These are phyloP conservation scores for Monilinia fructigena DNA, from an alignment of 2,329 filamentous ascomycete genomes.

Conservation along the genomic window DNA sequence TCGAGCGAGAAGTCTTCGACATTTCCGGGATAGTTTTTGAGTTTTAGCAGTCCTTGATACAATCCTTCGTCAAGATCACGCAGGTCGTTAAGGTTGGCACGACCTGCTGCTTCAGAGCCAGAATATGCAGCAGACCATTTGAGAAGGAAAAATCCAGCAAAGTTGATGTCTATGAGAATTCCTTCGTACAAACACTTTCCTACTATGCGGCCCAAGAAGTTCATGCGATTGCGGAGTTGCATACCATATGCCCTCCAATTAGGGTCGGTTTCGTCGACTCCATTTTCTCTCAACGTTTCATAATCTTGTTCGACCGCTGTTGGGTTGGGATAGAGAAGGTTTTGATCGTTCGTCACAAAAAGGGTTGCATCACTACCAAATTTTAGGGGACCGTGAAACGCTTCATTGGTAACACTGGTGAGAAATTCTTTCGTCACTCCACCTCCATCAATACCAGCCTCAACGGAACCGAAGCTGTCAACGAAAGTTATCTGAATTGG, in stretches of 20 bases:
- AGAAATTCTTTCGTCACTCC: constrained; percentile 98
- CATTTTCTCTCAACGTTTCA: constrained; percentile 53
- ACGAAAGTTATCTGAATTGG: constrained; percentile 96
- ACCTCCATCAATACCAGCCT: constrained; percentile 94
- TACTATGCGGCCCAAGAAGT: constrained; percentile 88
- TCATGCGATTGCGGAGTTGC: constrained; percentile 70
- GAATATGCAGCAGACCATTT: constrained; percentile 83
- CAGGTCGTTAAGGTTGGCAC: constrained; percentile 91
- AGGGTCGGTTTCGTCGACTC: constrained; percentile 52
- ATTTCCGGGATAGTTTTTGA: constrained; percentile 84
- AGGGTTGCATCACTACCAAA: constrained; percentile 54
- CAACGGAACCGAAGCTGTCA: constrained; percentile 79
- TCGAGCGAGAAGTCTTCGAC: constrained; percentile 79
- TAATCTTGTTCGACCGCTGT: constrained; percentile 68
- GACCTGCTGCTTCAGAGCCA: constrained; percentile 69
- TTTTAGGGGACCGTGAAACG: constrained; percentile 54
- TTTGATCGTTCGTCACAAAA: constrained; percentile 82
- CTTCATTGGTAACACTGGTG: constrained; percentile 81
- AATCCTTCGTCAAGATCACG: constrained; percentile 87
- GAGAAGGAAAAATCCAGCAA: constrained; percentile 92
- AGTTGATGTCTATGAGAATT: constrained; percentile 87
- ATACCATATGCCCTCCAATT: constrained; percentile 58
- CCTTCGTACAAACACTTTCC: constrained; percentile 98
- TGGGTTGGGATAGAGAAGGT: constrained; percentile 86
- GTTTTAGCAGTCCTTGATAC: constrained; percentile 77